Conservation (phyloP, 352 stramenopile genomes). For the Aphanomyces invadans region DNA sequence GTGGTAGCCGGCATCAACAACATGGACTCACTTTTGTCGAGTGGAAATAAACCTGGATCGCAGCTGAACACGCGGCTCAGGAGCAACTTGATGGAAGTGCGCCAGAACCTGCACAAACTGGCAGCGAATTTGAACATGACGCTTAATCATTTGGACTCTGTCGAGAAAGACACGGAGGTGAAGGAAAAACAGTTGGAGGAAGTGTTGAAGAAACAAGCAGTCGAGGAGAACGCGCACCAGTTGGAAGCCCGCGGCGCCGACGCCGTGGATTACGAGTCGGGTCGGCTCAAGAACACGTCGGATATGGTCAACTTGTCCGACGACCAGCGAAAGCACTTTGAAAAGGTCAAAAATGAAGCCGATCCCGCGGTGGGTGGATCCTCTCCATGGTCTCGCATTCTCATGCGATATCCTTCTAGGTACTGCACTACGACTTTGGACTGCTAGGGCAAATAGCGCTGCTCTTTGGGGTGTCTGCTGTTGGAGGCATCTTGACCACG, state of each 20-base stretch:
- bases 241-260: conserved; percentile 75
- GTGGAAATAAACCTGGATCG: neutral
- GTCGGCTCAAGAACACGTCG: conserved; percentile 66
- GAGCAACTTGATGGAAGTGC: conserved; percentile 8
- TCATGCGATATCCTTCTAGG: conserved; percentile 27
- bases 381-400: no score
- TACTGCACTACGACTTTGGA: conserved; percentile 83
- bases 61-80: neutral
- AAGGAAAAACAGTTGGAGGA: conserved; percentile 74
- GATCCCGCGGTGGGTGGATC: conserved; percentile 66
- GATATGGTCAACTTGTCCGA: conserved; percentile 34
- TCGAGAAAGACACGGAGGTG: conserved; percentile 71
- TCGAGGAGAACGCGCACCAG: conserved; percentile 69
- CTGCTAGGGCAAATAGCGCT: conserved; percentile 78
- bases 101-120: conserved; percentile 53
- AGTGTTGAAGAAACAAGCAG: conserved; percentile 66
- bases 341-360: conserved; percentile 68
- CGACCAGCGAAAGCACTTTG: conserved; percentile 61
- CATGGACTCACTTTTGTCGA: conserved; percentile 18
- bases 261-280: conserved; percentile 77
- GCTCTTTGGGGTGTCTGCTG: conserved; percentile 68
- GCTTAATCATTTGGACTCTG: conserved; percentile 64
- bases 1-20: conserved; percentile 14
- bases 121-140: conserved; percentile 64
- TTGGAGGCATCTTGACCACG: conserved; percentile 83